Evolutionary conservation across 1,284 basidiomycete genomes (phyloP), one percentile per base, ranked within the genome.

Genomic region (Entoloma clypeatum): DNA sequence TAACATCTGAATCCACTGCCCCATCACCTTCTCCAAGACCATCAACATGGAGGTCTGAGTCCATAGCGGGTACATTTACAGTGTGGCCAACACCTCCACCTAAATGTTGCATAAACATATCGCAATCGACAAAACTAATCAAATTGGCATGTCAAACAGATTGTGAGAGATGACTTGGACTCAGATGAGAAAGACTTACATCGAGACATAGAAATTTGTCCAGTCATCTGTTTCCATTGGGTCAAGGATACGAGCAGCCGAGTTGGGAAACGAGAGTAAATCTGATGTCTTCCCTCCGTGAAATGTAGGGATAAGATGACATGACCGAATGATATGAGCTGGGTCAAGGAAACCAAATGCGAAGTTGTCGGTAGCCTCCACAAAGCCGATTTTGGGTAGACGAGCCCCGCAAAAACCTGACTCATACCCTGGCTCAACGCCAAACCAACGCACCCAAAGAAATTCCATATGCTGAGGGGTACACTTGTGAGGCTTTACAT

Each of bases 301-400:
- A 39, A 62, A 64, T 1, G 48, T 51, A 9, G 62, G 63, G n/a
- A 66, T 55, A 3, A 66, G 43, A 37, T 68, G 65, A 9, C 44
- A 51, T n/a, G n/a, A n/a, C n/a, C n/a, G n/a, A n/a, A n/a, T n/a
- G n/a, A n/a, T n/a, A n/a, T n/a, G n/a, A n/a, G 0, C 45, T 58
- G 2, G 54, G 52, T 66, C 56, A 4, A 68, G 36, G 41, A 69
- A 69, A 6, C 60, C 58, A 47, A 68, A 71, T 0, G 65, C 55
- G 1, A 44, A 41, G 0, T 30, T 14, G 22, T 62, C 53, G 10
- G 39, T 39, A 1, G 39, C 46, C 1, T 46, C 37, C 3, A 64
- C 41, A 47, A 66, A 69, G 0, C 53, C 54, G 2, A 68, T 26
- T 9, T 55, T 54, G 8, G 52, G 59, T 5, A 66, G 50, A 4